Conservation (phyloP, 306 rosid species). For the Nissolia schottii region DNA sequence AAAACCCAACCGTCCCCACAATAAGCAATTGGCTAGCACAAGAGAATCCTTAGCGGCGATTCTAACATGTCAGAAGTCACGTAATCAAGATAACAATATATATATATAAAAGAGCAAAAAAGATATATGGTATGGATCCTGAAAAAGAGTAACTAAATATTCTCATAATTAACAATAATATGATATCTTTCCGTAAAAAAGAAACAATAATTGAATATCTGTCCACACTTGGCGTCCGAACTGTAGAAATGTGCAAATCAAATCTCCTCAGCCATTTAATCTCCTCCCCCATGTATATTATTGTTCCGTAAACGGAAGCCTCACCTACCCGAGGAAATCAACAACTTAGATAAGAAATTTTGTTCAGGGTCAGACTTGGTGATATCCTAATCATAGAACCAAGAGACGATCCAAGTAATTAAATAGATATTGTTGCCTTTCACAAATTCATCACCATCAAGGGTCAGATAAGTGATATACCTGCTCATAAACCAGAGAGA, state of each 20-base stretch:
- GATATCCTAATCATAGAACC: not conserved
- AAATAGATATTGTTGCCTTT: not conserved
- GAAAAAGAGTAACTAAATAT: not conserved
- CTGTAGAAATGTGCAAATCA: not conserved
- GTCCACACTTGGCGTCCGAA: not conserved
- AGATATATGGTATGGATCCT: not conserved
- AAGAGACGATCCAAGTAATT: not conserved
- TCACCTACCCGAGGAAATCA: not conserved
- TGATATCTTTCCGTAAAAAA: not conserved
- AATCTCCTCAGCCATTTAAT: not conserved
- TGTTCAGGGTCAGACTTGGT: not conserved
- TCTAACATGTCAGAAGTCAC: not conserved
- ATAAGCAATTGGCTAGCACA: not conserved
- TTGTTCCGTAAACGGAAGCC: conserved; percentile 18
- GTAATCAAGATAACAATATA: not conserved
- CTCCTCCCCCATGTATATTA: too few relatives aligned
- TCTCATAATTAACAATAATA: not conserved
- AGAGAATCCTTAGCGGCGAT: not conserved
- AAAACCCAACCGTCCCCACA: too few relatives aligned
- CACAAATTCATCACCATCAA: not conserved
- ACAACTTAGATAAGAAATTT: not conserved
- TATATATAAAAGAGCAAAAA: not conserved
- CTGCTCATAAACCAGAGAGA: not conserved
- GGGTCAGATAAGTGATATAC: not conserved
- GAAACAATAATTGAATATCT: too few relatives aligned